A percentile compares a stretch with the other conserved stretches of the same genome.
Evolutionary conservation across 257 asterid species (phyloP).

Genomic region (Nicotiana tabacum): DNA sequence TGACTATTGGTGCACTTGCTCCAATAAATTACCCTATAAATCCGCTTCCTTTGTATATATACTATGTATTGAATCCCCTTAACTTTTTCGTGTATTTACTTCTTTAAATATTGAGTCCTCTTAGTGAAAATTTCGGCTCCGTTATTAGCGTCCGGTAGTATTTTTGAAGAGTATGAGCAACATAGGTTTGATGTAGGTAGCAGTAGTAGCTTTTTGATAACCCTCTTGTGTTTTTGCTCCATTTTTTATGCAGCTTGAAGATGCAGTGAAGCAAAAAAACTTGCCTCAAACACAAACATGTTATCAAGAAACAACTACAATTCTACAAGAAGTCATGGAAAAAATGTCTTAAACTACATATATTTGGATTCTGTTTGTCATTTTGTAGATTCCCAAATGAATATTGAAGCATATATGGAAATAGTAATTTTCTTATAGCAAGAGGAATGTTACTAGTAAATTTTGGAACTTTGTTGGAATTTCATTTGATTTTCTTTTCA

Average conservation of each 20-base stretch:
- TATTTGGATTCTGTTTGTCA: not conserved
- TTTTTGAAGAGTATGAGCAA: not conserved
- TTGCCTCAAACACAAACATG: constrained; percentile 36
- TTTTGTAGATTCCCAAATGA: no score
- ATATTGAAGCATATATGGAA: not conserved
- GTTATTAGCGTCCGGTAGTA: rapidly evolving
- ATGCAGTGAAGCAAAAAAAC: constrained; percentile 47
- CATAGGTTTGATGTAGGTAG: not conserved
- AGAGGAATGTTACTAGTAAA: constrained; percentile 20
- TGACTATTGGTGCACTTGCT: no score
- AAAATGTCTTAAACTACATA: constrained; percentile 46
- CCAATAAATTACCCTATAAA: no score
- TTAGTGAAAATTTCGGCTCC: no score
- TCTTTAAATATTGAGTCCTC: no score
- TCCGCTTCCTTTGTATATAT: no score
- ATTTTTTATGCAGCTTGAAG: constrained; percentile 44
- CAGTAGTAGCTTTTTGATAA: not conserved
- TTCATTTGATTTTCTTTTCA: not conserved
- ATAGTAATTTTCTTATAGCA: not conserved
- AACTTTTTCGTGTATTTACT: no score
- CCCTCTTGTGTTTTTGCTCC: no score
- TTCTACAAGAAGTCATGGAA: constrained; percentile 66
- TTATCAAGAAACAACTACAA: constrained; percentile 45
- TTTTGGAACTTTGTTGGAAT: not conserved
- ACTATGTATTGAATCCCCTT: no score